Conservation (phyloP, 2,329 filamentous ascomycete genomes). For the Claviceps sp. region DNA sequence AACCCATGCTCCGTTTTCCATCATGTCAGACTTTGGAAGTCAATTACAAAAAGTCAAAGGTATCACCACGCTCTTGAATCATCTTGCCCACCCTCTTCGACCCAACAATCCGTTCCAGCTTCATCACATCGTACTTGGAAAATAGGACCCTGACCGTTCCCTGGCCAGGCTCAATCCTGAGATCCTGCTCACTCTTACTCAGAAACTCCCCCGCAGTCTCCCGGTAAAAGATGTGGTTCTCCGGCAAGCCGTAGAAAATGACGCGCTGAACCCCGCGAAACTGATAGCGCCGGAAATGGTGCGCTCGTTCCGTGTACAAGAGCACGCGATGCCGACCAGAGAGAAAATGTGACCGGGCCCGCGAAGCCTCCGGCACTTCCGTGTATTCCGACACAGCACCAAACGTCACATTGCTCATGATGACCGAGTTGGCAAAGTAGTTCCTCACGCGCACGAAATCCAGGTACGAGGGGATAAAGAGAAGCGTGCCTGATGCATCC, state of each 20-base stretch:
- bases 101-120: slow-evolving; percentile 78
- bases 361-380: slow-evolving; percentile 61
- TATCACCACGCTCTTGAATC: slow-evolving; percentile 73
- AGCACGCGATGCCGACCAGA: slow-evolving; percentile 70
- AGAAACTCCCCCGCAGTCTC: slow-evolving; percentile 62
- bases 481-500: slow-evolving; percentile 54
- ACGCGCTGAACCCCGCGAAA: slow-evolving; percentile 70
- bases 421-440: slow-evolving; percentile 62
- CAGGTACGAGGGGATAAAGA: slow-evolving; percentile 88
- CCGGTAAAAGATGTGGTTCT: slow-evolving; percentile 71
- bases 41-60: slow-evolving; percentile 76
- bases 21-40: no score
- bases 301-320: slow-evolving; percentile 88
- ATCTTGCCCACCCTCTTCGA: slow-evolving; percentile 69
- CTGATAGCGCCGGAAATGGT: slow-evolving; percentile 85
- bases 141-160: slow-evolving; percentile 56
- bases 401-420: slow-evolving; percentile 41
- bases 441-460: slow-evolving; percentile 92
- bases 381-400: slow-evolving; percentile 85
- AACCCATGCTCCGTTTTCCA: neutral
- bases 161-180: slow-evolving; percentile 41
- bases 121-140: slow-evolving; percentile 79
- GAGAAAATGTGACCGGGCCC: slow-evolving; percentile 78
- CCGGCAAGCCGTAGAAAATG: slow-evolving; percentile 82
- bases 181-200: slow-evolving; percentile 42